These are phyloP conservation scores for Aotearoamyces nothofagi DNA, from an alignment of 2,329 filamentous ascomycete genomes.

Conservation along the genomic window DNA sequence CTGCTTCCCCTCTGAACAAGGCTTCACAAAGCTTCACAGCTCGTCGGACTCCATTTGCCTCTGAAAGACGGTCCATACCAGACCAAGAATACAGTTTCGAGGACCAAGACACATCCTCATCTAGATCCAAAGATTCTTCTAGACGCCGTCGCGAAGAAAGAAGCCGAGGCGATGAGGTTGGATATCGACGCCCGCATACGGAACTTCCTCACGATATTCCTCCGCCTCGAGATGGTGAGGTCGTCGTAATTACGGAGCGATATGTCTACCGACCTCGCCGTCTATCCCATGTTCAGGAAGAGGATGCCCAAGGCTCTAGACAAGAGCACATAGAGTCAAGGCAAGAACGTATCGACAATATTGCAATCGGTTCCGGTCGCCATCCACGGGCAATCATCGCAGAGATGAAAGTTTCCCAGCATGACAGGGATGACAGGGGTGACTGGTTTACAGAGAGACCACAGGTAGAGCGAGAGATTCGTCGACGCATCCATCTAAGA, in stretches of 20 bases:
- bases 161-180: background rate
- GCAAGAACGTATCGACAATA: background rate
- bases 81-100: background rate
- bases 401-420: background rate
- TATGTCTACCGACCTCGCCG: constrained; percentile 3
- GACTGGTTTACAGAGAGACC: background rate
- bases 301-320: background rate
- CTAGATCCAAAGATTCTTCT: background rate
- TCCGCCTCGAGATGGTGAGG: constrained; percentile 1
- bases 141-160: background rate
- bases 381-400: background rate
- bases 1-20: background rate
- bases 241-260: constrained; percentile 2
- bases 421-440: background rate
- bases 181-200: background rate
- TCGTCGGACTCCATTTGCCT: background rate
- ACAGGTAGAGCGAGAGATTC: background rate
- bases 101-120: background rate
- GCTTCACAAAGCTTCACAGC: background rate
- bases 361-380: background rate
- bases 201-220: background rate
- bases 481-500: background rate
- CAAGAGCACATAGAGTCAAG: background rate
- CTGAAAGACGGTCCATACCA: background rate
- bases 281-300: background rate